These are phyloP conservation scores for Coniochaeta sp. DNA, from an alignment of 2,329 filamentous ascomycete genomes.

Conservation along the genomic window DNA sequence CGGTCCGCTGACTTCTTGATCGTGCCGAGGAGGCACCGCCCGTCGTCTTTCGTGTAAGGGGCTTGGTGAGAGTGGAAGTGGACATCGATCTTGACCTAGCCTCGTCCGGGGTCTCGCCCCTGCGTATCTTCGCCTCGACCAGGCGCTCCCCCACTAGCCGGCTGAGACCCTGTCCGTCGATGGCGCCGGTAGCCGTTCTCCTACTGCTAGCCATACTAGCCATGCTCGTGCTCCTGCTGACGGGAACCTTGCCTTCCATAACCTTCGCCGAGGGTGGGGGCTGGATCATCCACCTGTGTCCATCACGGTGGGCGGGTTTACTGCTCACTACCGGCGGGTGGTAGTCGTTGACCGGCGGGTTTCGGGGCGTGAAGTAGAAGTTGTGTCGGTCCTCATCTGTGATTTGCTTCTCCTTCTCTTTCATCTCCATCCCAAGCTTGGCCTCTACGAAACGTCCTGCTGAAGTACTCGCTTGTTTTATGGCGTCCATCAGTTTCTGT, in stretches of 20 bases:
- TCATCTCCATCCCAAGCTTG: constrained; percentile 37
- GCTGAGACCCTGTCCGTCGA: constrained; percentile 32
- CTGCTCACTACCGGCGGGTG: constrained; percentile 79
- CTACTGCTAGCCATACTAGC: constrained; percentile 42
- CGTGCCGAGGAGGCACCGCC: constrained; percentile 15
- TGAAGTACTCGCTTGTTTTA: constrained; percentile 50
- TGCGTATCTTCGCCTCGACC: constrained; percentile 37
- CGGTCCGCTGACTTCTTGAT: constrained; percentile 18
- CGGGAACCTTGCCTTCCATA: constrained; percentile 80
- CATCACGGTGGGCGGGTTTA: constrained; percentile 60
- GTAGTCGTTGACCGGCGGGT: constrained; percentile 77
- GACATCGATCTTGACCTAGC: constrained; percentile 12
- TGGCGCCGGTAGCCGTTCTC: constrained; percentile 28
- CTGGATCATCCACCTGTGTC: constrained; percentile 86
- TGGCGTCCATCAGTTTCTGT: constrained; percentile 50
- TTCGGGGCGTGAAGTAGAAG: constrained; percentile 53
- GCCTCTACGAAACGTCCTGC: constrained; percentile 48
- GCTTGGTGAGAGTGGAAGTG: constrained; percentile 12
- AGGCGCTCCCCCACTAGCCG: constrained; percentile 37
- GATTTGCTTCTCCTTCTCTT: constrained; percentile 35
- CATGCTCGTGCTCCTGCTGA: constrained; percentile 55
- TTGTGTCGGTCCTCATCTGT: constrained; percentile 44
- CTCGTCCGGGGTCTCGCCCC: constrained; percentile 28
- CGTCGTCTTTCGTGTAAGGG: constrained; percentile 14
- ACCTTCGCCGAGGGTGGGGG: constrained; percentile 83